Conservation (phyloP, 2,329 filamentous ascomycete species). For the Penicillium sp. region DNA sequence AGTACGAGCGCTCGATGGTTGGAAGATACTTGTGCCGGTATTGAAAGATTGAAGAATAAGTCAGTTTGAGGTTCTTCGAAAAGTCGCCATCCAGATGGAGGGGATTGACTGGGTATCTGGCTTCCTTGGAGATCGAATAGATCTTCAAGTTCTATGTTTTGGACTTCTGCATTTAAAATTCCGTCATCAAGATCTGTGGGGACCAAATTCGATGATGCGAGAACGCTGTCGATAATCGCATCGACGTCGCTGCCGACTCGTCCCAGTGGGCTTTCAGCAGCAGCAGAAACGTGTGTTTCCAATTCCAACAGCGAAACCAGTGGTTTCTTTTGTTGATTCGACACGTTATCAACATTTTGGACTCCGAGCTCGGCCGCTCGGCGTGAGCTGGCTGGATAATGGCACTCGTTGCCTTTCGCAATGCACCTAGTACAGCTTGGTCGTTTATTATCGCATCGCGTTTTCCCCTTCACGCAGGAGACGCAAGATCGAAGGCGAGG, state of each 20-base stretch:
- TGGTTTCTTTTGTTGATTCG: not conserved
- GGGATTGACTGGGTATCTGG: not conserved
- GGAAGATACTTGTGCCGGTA: slow-evolving; percentile 1
- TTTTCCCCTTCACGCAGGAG: slow-evolving; percentile 40
- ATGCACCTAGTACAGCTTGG: slow-evolving; percentile 44
- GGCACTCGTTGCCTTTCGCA: slow-evolving; percentile 38
- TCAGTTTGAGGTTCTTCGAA: not conserved
- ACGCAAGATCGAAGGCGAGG: slow-evolving; percentile 39
- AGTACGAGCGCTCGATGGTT: slow-evolving; percentile 4
- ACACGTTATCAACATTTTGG: not conserved
- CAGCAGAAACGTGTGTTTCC: not conserved
- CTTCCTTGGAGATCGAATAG: not conserved
- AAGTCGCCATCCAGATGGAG: not conserved
- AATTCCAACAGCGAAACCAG: not conserved
- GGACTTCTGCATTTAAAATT: not conserved
- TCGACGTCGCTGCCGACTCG: not conserved
- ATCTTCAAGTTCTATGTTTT: not conserved
- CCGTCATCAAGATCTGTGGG: not conserved
- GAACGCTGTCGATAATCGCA: not conserved
- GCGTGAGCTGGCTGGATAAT: slow-evolving; percentile 33
- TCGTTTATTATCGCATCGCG: slow-evolving; percentile 40
- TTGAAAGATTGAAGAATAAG: not conserved
- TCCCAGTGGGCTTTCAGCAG: not conserved
- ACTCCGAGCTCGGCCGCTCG: slow-evolving; percentile 6
- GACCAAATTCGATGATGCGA: not conserved